These are phyloP conservation scores for Mrakia gelida DNA, from an alignment of 768 basidiomycete genomes.

Conservation along the genomic window DNA sequence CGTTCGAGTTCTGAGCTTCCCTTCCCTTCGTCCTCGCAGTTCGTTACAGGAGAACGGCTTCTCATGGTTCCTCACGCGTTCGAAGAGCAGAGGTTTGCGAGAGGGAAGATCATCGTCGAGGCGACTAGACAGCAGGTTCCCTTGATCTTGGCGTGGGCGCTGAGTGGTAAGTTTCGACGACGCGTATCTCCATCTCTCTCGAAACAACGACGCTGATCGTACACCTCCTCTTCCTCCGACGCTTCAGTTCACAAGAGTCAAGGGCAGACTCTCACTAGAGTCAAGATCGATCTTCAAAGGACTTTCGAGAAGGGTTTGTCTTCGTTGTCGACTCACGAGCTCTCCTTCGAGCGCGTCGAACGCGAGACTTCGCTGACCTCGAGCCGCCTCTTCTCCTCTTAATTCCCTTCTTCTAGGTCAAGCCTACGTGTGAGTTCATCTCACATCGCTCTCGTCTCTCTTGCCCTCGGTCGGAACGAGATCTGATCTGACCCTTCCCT, in stretches of 20 bases:
- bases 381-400: too few species aligned
- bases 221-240: neutral
- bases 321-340: neutral
- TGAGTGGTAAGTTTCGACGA: neutral
- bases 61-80: conserved; percentile 12
- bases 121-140: conserved; percentile 7
- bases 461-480: neutral
- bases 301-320: conserved; percentile 54
- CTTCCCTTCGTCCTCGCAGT: neutral
- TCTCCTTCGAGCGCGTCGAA: too few species aligned
- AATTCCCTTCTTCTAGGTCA: neutral
- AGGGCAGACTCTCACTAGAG: conserved; percentile 90
- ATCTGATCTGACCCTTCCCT: neutral
- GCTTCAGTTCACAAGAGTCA: conserved; percentile 80
- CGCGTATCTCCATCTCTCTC: conserved; percentile 39
- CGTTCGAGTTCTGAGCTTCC: neutral
- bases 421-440: conserved; percentile 17
- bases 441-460: neutral
- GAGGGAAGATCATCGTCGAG: neutral
- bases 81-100: conserved; percentile 11
- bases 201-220: conserved; percentile 89
- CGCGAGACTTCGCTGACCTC: neutral
- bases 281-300: conserved; percentile 85
- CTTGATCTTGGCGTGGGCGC: conserved; percentile 11
- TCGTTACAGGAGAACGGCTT: neutral